Evolutionary conservation across 2,329 filamentous ascomycete species (phyloP), one percentile per base, ranked within the genome.

Genomic region (Neofusicoccum kwambonambiense): DNA sequence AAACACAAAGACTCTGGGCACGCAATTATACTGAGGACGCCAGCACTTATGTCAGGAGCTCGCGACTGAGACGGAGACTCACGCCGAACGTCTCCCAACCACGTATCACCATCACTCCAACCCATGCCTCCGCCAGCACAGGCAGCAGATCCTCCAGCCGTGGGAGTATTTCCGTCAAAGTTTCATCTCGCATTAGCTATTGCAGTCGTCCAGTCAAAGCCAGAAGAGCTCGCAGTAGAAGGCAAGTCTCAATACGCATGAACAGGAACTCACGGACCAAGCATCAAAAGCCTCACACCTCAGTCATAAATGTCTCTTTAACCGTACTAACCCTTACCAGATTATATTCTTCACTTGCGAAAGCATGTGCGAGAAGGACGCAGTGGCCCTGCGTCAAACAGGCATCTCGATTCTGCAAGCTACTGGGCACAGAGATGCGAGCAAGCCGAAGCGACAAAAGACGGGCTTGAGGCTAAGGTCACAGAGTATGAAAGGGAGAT

Each of bases 171-270:
- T 6, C 56, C 56, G 13, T 47, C 56, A 17, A 27, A 22, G 4
- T 65, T 73, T 11, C 73, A 76, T 47, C 62, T 75, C 17, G 75
- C 76, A 3, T 68, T 76, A 15, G 77, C 76, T 6, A 67, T 78
- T 47, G 72, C 74, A 3, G 67, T 79, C n/a, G 66, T 80, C n/a
- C 71, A 70, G 22, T 72, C 73, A 2, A 82, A 79, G 64, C 79
- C 80, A 4, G 49, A 66, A 4, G 72, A 69, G 0, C 64, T 75
- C 17, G 67, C 71, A 2, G 69, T 78, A 3, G 71, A 71, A 73
- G 75, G 77, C 75, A 11, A 64, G 68, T 64, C 27, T 9, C 8
- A 9, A 2, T 44, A 7, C 27, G 9, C 15, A 42, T 34, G 27
- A 27, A 1, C 35, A 13, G 8, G 4, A n/a, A 11, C 44, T 41